Evolutionary conservation across 2,329 filamentous ascomycete species (phyloP), one percentile per base, ranked within the genome.

Genomic region (Penicillium sp.): DNA sequence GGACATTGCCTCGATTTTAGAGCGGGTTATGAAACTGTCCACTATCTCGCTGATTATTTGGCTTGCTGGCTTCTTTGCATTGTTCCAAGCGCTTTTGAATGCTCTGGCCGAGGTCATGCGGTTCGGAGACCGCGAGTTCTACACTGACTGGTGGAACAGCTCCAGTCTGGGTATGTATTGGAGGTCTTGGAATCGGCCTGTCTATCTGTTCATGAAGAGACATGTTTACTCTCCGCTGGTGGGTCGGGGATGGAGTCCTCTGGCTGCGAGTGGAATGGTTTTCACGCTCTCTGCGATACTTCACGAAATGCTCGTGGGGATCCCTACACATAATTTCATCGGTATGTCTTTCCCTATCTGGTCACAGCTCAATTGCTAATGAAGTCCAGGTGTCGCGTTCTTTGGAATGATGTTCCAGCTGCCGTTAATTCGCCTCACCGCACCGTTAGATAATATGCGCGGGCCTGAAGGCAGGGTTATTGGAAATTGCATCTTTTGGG

Each of bases 131-230:
- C 85, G 94, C 31, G 89, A 92, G 50, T 99, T 99, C 74, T 99
- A 99, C 74, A 88, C 90, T 37, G 92, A 96, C 69, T 99, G 94
- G 94, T 99, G 94, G 94, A 99, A 99, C 70, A 90, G 87, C 61
- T 86, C 87, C 53, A 92, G 87, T 62, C 80, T 97, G 7, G 90
- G 92, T 34, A 83, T 83, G 5, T 99, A 99, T 78, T 97, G 93
- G 93, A 86, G 92, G 22, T 89, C 88, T 1, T 99, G 94, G 94
- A 99, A 99, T 77, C 95, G 95, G 72, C 94, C 94, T 1, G 93
- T 99, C 6, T 96, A 96, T 69, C 88, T 92, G 56, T 99, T 96
- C 74, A 97, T 99, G 87, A 92, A 90, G 68, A 82, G 94, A 37
- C 94, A 99, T 72, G 86, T 99, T 50, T 97, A 94, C 76, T 88